Conservation (phyloP, 768 basidiomycete genomes). For the Fomitopsis pulvina region DNA sequence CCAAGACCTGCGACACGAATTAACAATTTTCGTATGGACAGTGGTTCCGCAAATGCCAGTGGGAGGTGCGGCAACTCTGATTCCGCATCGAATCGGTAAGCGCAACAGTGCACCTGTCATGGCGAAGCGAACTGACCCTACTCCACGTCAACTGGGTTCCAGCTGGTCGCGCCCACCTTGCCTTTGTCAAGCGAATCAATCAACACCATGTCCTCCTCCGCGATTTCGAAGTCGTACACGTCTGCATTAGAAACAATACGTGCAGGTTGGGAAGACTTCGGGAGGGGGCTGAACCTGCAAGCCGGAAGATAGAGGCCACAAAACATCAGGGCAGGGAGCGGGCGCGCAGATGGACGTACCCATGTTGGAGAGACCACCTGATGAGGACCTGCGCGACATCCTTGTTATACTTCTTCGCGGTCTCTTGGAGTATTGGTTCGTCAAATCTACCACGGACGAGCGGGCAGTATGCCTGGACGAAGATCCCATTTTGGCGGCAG, state of each 20-base stretch:
- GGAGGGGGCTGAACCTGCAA: constrained; percentile 39
- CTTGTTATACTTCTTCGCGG: constrained; percentile 53
- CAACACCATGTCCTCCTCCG: constrained; percentile 34
- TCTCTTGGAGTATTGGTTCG: constrained; percentile 42
- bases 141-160: constrained; percentile 38
- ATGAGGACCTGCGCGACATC: constrained; percentile 77
- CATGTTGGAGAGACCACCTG: constrained; percentile 79
- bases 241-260: constrained; percentile 40
- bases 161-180: constrained; percentile 36
- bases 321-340: too few species aligned
- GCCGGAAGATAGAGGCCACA: too few species aligned
- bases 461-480: constrained; percentile 49
- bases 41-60: too few species aligned
- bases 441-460: constrained; percentile 46
- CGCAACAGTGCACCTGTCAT: too few species aligned
- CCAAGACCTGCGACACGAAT: too few species aligned
- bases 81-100: too few species aligned
- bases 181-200: constrained; percentile 41
- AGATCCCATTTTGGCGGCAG: constrained; percentile 32
- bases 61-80: too few species aligned
- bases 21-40: too few species aligned
- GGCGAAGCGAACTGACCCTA: too few species aligned
- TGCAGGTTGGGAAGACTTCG: constrained; percentile 37
- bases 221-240: constrained; percentile 42
- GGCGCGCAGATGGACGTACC: constrained; percentile 1